Evolutionary conservation across 805 yeast species (phyloP).

Genomic region (Millerago galiae): DNA sequence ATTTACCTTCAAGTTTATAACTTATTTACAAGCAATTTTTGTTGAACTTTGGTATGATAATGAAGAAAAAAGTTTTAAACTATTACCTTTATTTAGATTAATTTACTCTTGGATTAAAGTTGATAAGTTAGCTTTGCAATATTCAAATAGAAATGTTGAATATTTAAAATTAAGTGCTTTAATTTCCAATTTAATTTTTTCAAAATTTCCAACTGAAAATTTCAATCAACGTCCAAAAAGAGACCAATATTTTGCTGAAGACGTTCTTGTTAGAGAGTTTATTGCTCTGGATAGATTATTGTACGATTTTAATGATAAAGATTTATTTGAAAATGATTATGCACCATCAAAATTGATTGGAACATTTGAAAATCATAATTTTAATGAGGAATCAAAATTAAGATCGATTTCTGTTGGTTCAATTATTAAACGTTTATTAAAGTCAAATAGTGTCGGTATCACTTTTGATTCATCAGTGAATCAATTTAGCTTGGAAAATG

Average conservation of each 20-base stretch:
- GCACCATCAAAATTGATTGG: slow-evolving; percentile 19
- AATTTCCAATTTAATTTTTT: slow-evolving; percentile 25
- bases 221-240: slow-evolving; percentile 37
- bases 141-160: slow-evolving; percentile 25
- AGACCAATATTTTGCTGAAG: slow-evolving; percentile 54
- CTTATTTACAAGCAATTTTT: slow-evolving; percentile 27
- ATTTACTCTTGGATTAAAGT: slow-evolving; percentile 53
- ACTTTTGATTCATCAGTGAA: slow-evolving; percentile 16
- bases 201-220: slow-evolving; percentile 7
- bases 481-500: slow-evolving; percentile 14
- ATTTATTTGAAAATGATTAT: slow-evolving; percentile 13
- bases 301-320: slow-evolving; percentile 52
- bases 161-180: slow-evolving; percentile 27
- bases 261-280: slow-evolving; percentile 56
- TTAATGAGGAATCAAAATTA: slow-evolving; percentile 25
- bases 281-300: slow-evolving; percentile 46
- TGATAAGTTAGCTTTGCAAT: slow-evolving; percentile 35
- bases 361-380: slow-evolving; percentile 21
- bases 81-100: slow-evolving; percentile 40
- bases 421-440: slow-evolving; percentile 25
- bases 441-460: slow-evolving; percentile 25
- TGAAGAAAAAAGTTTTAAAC: slow-evolving; percentile 12
- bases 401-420: slow-evolving; percentile 30
- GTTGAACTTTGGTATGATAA: slow-evolving; percentile 25
- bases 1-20: slow-evolving; percentile 36